Base-by-base conservation (phyloP, 192 early-diverging fungal genomes). In the Coemansia sp. region DNA sequence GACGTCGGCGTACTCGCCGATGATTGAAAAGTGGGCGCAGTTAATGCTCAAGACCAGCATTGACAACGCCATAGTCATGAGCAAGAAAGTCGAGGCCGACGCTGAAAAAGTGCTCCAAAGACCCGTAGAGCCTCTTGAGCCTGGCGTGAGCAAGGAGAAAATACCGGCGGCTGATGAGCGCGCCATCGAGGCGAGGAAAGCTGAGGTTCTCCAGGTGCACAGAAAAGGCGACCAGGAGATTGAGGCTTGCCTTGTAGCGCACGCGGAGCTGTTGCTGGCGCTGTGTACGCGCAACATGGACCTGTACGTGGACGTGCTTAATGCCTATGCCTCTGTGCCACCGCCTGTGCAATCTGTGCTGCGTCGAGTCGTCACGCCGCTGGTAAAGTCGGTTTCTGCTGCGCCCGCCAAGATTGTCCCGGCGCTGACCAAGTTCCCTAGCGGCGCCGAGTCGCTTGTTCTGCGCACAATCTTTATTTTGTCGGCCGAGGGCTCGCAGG, bases 271-370 rank as follows among this genome's bases (percentile, higher is more conserved):
- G 4, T 38, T 72, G n/a, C 27, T 80, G 44, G 76, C 76, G 10
- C 67, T 80, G 55, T 66, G 76, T 38, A 70, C 76, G 11, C 71
- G 71, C 56, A 80, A 80, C 22, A 57, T 67, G 37, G 57, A 67
- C 15, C 56, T 80, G 18, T 41, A 73, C 5, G 22, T 36, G 11
- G 37, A 57, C 6, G 54, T 80, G 41, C 66, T 80, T 34, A 60
- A 58, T 5, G 65, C 50, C 18, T 80, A 70, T 33, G 50, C 53
- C 12, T 8, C 35, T 0, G 53, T 34, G 14, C 46, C 63, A 2
- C 27, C 24, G 41, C 38, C 41, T 1, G 67, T 80, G 35, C 66
- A 73, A 40, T 27, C 56, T 0, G 43, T 54, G 19, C 37, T 73
- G 32, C 60, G 56, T 3, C 70, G 63, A 10, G 58, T 73, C 7